Conservation (phyloP, 2,329 filamentous ascomycete genomes). For the Paecilomyces dactylethromorphus region DNA sequence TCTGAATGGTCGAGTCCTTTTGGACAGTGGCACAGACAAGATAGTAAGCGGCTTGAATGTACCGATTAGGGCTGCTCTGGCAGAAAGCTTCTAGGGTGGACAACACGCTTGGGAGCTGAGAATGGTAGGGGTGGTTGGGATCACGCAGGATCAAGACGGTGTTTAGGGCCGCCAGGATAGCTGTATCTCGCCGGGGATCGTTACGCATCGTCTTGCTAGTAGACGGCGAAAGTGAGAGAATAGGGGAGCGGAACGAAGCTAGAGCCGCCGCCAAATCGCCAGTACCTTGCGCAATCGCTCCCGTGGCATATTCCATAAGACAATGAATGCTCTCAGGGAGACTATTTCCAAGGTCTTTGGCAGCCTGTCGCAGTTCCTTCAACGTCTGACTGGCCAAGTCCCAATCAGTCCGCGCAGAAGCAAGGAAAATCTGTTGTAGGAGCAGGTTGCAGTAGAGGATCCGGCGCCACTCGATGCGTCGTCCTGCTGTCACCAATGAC, state of each 20-base stretch:
- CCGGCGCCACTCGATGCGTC: slow-evolving; percentile 57
- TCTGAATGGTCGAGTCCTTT: slow-evolving; percentile 63
- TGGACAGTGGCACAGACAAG: slow-evolving; percentile 65
- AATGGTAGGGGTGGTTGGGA: slow-evolving; percentile 50
- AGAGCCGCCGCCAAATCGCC: slow-evolving; percentile 67
- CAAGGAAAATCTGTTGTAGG: slow-evolving; percentile 63
- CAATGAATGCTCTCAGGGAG: slow-evolving; percentile 40
- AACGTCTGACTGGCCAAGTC: slow-evolving; percentile 54
- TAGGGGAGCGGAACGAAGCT: slow-evolving; percentile 55
- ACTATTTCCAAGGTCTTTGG: slow-evolving; percentile 37
- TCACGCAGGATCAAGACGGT: slow-evolving; percentile 67
- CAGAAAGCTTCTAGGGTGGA: slow-evolving; percentile 63
- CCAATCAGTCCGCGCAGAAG: slow-evolving; percentile 67
- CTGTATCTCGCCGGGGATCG: slow-evolving; percentile 56
- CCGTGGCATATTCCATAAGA: slow-evolving; percentile 65
- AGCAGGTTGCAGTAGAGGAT: slow-evolving; percentile 63
- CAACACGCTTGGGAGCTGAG: slow-evolving; percentile 55
- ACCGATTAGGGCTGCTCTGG: slow-evolving; percentile 61
- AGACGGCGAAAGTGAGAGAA: slow-evolving; percentile 48
- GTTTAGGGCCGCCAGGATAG: slow-evolving; percentile 59
- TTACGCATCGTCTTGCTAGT: slow-evolving; percentile 32
- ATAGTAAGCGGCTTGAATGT: slow-evolving; percentile 71
- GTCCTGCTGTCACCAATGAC: slow-evolving; percentile 52
- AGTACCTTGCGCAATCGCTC: slow-evolving; percentile 68
- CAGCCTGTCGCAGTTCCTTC: slow-evolving; percentile 44